Evolutionary conservation across 23 red algal species (phyloP), one percentile per base, ranked within the genome.

Genomic region (Gracilaria domingensis): DNA sequence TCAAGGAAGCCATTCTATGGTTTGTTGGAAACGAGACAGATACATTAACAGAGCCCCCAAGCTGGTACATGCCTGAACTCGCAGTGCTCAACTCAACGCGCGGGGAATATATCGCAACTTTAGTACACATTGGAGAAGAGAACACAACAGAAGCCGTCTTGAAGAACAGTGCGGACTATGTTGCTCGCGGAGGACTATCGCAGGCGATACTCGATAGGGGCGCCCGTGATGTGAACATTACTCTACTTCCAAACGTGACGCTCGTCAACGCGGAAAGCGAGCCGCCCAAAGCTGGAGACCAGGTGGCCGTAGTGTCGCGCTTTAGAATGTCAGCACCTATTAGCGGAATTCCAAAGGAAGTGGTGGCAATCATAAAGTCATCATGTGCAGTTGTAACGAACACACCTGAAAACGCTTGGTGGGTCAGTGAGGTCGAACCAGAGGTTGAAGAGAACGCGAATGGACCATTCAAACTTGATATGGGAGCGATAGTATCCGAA

Each of bases 1-100:
- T 82, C 44, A 82, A 65, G 37, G 79, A 82, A 5, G 79, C 79
- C 28, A 82, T 82, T 23, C 33, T 48, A 23, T 82, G 79, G 79
- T 82, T 82, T 38, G 26, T 61, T 47, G 79, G 53, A 7, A 45
- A 62, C 14, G 51, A 36, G 54, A 82, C 79, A 26, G 54, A 65
- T 5, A 65, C 79, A 16, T 25, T 62, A 23, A 65, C 55, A 2
- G 58, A 65, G 42, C 58, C 79, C 0, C 2, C 29, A 65, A 65
- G 55, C 34, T 82, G 79, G 79, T 82, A 44, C 58, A 42, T 82
- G 55, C 53, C 55, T 8, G 79, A 82, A 26, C 58, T 82, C 9
- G 37, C 53, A 28, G 58, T 82, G 37, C 55, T 82, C 42, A 82
- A 82, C 54, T 60, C 79, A 8, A 82, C 79, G 25, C 58, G 11